Base-by-base conservation (phyloP, 495 filamentous ascomycete species). In the Podospora australis region DNA sequence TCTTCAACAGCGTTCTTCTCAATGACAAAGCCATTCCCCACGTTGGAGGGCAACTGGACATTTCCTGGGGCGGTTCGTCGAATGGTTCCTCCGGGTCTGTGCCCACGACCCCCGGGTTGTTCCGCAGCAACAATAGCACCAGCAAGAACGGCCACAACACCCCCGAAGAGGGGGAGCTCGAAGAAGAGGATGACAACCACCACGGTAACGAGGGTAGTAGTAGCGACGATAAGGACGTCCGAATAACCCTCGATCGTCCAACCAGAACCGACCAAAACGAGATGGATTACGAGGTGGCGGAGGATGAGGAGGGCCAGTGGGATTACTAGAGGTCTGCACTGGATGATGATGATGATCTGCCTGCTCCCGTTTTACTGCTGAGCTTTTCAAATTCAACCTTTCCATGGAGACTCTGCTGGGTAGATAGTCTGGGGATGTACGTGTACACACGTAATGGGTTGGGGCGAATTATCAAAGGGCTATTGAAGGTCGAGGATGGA, bases 1-100 rank as follows among this genome's bases (percentile, higher is more conserved):
- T 91, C 63, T 82, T 88, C 70, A 80, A 80, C 63, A 70, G 78
- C 32, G 66, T 76, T 29, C 62, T 68, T 7, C 66, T 77, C 4
- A 79, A 78, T 42, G 60, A 75, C 44, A 65, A 57, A 46, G 73
- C 81, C 39, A 84, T 95, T 44, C 81, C 87, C 2, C 77, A 78
- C 13, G 74, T 95, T 20, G 89, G 70, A 6, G 66, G 87, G 34
- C 83, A 85, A 49, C 72, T 95, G 20, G 82, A 92, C 43, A 67
- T 89, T 19, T 60, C 75, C 11, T 98, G 92, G 92, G 73, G 84
- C 30, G 41, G 68, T 54, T 6, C 62, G 75, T 43, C 40, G 17
- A 40, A 74, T 72, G 39, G 68, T 68, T 35, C 36, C 6, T 16
- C 49, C 1, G 36, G 34, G 7, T 48, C 57, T 0, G 26, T 29